Base-by-base conservation (phyloP, 1,139 yeast species). In the Candida labiduridarum region DNA sequence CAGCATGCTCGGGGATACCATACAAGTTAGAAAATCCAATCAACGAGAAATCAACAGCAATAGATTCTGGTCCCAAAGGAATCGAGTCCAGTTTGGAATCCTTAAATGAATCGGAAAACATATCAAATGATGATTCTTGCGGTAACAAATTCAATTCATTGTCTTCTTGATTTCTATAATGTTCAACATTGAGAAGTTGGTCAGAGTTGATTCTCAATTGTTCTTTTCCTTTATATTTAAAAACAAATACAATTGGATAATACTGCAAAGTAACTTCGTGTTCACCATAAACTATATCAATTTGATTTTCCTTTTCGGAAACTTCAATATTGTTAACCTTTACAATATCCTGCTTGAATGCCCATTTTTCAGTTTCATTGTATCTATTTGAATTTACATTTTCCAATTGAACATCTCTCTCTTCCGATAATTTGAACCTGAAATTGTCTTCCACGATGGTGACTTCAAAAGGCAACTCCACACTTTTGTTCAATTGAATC, bases 1-100 rank as follows among this genome's bases (percentile, higher is more conserved):
- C 96, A 0, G 98, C 92, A 64, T 94, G 99, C 65, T 94, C 99
- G 0, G 99, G 98, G 46, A 94, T 87, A 19, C 99, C 99, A 63
- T 83, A 94, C 0, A 90, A 87, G 59, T 87, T 78, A 10, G 73
- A 66, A 59, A 77, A 86, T 0, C 82, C 84, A 4, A 68, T 64
- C 59, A 94, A 86, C 0, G 82, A 69, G 51, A 91, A 78, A 65
- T 94, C 99, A 41, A 89, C 55, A 0, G 87, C 97, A 36, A 94
- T 76, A 0, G 97, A 82, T 66, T 94, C 98, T 0, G 99, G 98
- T 0, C 99, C 99, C 44, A 89, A 73, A 8, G 90, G 89, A 19
- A 86, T 52, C 2, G 74, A 68, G 61, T 90, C 97, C 9, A 60
- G 66, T 41, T 69, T 74, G 1, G 87, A 79, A 59, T 89, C 90